Base-by-base conservation (phyloP, 2,329 filamentous ascomycete species). In the Tolypocladium album region DNA sequence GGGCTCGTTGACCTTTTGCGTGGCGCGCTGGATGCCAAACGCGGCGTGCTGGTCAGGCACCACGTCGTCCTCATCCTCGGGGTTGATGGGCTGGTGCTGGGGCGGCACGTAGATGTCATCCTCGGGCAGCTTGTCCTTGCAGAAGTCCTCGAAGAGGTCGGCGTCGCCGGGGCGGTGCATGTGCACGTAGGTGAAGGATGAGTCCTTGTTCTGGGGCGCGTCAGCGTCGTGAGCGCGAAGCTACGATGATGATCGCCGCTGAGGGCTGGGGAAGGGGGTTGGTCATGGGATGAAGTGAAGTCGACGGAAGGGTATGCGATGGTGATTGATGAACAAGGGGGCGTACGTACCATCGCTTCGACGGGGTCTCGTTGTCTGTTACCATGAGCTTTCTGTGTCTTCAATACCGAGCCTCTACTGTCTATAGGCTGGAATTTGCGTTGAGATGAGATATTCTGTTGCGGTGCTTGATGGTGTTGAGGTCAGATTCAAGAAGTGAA, bases 31-130 rank as follows among this genome's bases (percentile, higher is more conserved):
- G 67, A 95, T 94, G 45, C 90, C 90, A 71, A 94, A 94, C 0
- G 90, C 90, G 15, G 90, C 90, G 70, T 94, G 90, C 75, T 94
- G 90, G 72, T 94, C 89, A 0, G 90, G 90, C 5, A 94, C 90
- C 4, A 94, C 88, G 69, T 94, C 90, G 69, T 94, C 90, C 74
- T 94, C 89, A 71, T 94, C 90, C 73, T 94, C 90, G 0, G 90
- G 90, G 71, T 94, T 93, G 69, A 92, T 81, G 47, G 90, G 90
- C 71, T 91, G 89, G 70, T 92, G 85, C 63, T 90, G 84, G 9
- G 85, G 85, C 40, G 88, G 85, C n/a, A 95, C 88, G 72, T 89
- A 89, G 70, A 94, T 89, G 60, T 92, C 88, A 75, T 94, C 90
- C 62, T 82, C 78, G n/a, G 86, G 86, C 53, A 89, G 81, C 68